phyloP scores from a whole-genome alignment of 2,329 filamentous ascomycete genomes.

The Pseudogymnoascus sp. region DNA sequence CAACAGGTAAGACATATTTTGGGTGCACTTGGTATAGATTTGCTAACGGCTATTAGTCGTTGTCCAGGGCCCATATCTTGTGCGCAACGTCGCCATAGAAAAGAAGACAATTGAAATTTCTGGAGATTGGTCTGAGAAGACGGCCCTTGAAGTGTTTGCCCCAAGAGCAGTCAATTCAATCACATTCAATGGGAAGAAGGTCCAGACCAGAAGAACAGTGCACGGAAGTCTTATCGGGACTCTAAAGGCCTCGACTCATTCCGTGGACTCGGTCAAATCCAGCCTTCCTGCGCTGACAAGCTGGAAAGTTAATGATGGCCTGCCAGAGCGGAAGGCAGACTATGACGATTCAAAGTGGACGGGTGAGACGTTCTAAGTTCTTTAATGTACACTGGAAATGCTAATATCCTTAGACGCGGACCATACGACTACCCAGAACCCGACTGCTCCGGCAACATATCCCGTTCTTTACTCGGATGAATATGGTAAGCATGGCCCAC shows the following conservation, averaged over 20 bases:
- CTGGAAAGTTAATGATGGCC: constrained; percentile 36
- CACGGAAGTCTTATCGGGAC: constrained; percentile 35
- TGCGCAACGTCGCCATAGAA: constrained; percentile 37
- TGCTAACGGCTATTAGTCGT: constrained; percentile 32
- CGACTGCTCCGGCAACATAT: constrained; percentile 35
- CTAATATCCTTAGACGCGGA: constrained; percentile 28
- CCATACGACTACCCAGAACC: constrained; percentile 35
- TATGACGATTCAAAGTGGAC: constrained; percentile 38
- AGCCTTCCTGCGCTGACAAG: constrained; percentile 18
- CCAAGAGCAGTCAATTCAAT: constrained; percentile 38
- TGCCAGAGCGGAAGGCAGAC: constrained; percentile 34
- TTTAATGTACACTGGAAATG: not conserved
- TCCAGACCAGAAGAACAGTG: constrained; percentile 12
- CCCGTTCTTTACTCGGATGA: constrained; percentile 41
- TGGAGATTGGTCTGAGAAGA: constrained; percentile 39
- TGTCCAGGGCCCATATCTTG: constrained; percentile 45
- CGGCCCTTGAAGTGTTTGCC: constrained; percentile 41
- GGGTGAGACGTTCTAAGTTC: constrained; percentile 22
- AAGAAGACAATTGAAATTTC: constrained; percentile 34
- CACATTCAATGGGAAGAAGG: constrained; percentile 44
- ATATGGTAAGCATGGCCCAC: constrained; percentile 26
- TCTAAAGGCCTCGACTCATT: constrained; percentile 24
- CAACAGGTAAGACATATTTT: not conserved
- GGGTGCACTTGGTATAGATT: not conserved
- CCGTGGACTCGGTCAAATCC: constrained; percentile 13